A percentile compares a stretch with the other conserved stretches of the same genome.
phyloP scores from a whole-genome alignment of 1,284 basidiomycete species.

The Puccinia brachypodii region DNA sequence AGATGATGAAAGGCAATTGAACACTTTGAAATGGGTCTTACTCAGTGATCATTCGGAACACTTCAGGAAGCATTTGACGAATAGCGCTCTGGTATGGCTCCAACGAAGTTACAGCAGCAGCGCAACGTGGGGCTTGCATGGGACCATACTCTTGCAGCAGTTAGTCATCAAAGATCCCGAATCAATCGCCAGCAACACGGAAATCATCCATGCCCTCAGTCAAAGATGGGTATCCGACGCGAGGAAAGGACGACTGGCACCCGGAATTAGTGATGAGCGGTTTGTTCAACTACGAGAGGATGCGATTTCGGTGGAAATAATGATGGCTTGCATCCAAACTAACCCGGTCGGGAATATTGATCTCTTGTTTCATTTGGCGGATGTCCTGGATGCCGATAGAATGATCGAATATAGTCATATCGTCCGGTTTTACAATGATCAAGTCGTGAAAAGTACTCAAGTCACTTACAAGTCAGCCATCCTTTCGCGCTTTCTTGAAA shows the following conservation, averaged over 20 bases:
- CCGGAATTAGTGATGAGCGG: conserved; percentile 60
- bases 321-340: conserved; percentile 64
- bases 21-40: conserved; percentile 50
- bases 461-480: conserved; percentile 75
- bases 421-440: conserved; percentile 84
- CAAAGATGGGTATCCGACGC: conserved; percentile 47
- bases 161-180: conserved; percentile 37
- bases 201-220: conserved; percentile 42
- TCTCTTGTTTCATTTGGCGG: conserved; percentile 82
- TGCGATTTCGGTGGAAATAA: conserved; percentile 71
- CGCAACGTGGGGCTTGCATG: conserved; percentile 35
- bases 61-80: conserved; percentile 51
- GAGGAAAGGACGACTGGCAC: conserved; percentile 54
- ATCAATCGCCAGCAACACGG: conserved; percentile 16
- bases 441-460: conserved; percentile 67
- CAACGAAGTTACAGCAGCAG: conserved; percentile 32
- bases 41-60: conserved; percentile 53
- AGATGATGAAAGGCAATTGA: conserved; percentile 59
- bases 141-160: conserved; percentile 42
- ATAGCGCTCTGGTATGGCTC: conserved; percentile 31
- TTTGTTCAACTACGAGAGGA: conserved; percentile 64
- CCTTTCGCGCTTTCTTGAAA: conserved; percentile 77
- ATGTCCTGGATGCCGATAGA: conserved; percentile 76
- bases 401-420: conserved; percentile 78
- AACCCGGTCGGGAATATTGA: conserved; percentile 75